phyloP scores from a whole-genome alignment of 2,329 filamentous ascomycete species.

The Exophiala dermatitidis region DNA sequence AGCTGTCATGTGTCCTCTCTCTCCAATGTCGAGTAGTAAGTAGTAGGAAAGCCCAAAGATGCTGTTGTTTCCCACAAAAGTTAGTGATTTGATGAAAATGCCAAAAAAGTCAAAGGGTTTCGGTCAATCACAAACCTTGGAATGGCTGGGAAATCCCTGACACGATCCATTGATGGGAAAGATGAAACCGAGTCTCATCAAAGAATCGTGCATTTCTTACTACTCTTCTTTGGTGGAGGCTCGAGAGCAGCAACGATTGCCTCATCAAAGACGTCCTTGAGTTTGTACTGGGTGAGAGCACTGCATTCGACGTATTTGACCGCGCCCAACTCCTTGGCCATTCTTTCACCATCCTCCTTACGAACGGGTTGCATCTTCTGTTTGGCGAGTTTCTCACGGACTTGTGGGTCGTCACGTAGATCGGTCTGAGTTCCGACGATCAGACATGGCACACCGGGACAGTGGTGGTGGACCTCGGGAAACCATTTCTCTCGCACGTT shows the following conservation, averaged over 20 bases:
- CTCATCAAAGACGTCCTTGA: slow-evolving; percentile 99
- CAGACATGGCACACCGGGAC: slow-evolving; percentile 91
- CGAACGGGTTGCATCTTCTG: slow-evolving; percentile 93
- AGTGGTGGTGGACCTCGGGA: slow-evolving; percentile 97
- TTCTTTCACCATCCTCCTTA: slow-evolving; percentile 87
- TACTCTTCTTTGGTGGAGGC: slow-evolving; percentile 73
- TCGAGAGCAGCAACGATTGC: slow-evolving; percentile 94
- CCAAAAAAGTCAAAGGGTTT: too few relatives aligned
- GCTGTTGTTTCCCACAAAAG: slow-evolving; percentile 1
- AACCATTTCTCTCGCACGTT: slow-evolving; percentile 99
- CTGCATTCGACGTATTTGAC: slow-evolving; percentile 99
- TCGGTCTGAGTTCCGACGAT: slow-evolving; percentile 98
- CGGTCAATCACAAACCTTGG: slow-evolving; percentile 16
- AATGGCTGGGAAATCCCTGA: slow-evolving; percentile 2
- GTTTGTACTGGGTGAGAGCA: slow-evolving; percentile 92
- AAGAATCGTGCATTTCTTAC: slow-evolving; percentile 62
- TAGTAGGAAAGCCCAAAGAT: neutral
- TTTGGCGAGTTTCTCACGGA: slow-evolving; percentile 84
- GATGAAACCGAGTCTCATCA: slow-evolving; percentile 35
- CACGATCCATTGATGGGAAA: neutral
- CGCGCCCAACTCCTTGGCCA: slow-evolving; percentile 95
- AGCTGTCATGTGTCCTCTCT: neutral
- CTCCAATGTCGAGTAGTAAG: neutral
- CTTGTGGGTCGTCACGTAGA: slow-evolving; percentile 78
- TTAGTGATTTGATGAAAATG: too few relatives aligned